Percentiles rank a stretch among this genome's conserved stretches.
phyloP scores from a whole-genome alignment of 106 monocot species.

The Cymbidium sinense region DNA sequence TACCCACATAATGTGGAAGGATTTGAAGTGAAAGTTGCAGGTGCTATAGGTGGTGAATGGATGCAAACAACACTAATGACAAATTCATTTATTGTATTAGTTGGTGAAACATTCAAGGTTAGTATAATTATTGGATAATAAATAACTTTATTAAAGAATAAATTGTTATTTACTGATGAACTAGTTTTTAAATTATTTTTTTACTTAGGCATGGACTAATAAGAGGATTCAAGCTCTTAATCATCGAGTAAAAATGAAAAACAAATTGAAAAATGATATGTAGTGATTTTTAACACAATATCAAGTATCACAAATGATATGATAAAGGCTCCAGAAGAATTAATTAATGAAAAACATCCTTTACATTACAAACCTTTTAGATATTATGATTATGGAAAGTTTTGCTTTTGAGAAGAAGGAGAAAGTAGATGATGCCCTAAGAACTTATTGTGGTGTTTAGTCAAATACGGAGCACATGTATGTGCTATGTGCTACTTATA shows the following conservation, averaged over 20 bases:
- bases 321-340: slow-evolving; percentile 13
- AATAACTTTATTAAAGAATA: too few species aligned
- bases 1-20: too few species aligned
- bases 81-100: too few species aligned
- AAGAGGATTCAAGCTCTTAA: slow-evolving; percentile 7
- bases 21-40: too few species aligned
- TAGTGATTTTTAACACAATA: neutral
- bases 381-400: slow-evolving; percentile 7
- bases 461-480: neutral
- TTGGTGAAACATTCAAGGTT: too few species aligned
- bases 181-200: neutral
- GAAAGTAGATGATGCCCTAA: neutral
- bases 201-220: slow-evolving; percentile 24
- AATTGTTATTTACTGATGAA: too few species aligned
- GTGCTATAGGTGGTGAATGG: too few species aligned
- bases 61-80: too few species aligned
- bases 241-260: slow-evolving; percentile 9
- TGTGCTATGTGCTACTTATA: too few species aligned
- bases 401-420: too few species aligned
- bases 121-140: too few species aligned
- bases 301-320: neutral
- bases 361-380: slow-evolving; percentile 10
- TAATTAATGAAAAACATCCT: slow-evolving; percentile 17
- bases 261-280: too few species aligned
- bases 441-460: slow-evolving; percentile 13